Base-by-base conservation (phyloP, 176 grass and related monocot genomes). In the Elymus sibiricus region DNA sequence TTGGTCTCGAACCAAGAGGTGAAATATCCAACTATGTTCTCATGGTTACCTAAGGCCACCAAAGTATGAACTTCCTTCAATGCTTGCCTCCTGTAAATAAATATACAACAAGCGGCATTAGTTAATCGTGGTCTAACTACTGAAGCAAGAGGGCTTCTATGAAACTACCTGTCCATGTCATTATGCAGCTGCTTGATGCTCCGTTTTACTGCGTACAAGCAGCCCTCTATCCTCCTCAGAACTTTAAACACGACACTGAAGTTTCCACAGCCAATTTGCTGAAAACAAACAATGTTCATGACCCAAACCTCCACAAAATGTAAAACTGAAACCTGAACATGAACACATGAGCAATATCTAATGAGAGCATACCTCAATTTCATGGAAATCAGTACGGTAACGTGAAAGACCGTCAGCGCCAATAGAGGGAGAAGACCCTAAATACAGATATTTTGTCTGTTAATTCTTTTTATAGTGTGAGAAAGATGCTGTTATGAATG, bases 21-120 rank as follows among this genome's bases (percentile, higher is more conserved):
- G 90, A 95, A 95, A 78, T 98, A 98, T 78, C 90, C 85, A 80
- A 98, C 87, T 85, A 98, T 92, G 69, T 96, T 98, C 75, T 98
- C 92, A 87, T 98, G 94, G 67, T 70, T 86, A 78, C 97, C 94
- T 94, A 99, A 72, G 81, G 88, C 92, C 61, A 94, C 97, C 83
- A 98, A 84, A 91, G 97, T 92, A 93, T 99, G 97, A 80, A 99
- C 92, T 91, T 99, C 97, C 88, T 95, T 99, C 82, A 96, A 81
- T 68, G 94, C 94, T 82, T 76, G 88, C 74, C 79, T 94, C 90
- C 97, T 99, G 71, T 26, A 84, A 83, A 53, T n/a, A 87, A 71
- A 95, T n/a, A 94, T 34, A 70, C 4, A 79, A 59, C 61, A 83
- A 64, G 55, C 19, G 59, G 63, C 25, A 71, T 90, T 81, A 92